Conservation (phyloP, 179 eudicot genomes). For the Drosera spatulata region DNA sequence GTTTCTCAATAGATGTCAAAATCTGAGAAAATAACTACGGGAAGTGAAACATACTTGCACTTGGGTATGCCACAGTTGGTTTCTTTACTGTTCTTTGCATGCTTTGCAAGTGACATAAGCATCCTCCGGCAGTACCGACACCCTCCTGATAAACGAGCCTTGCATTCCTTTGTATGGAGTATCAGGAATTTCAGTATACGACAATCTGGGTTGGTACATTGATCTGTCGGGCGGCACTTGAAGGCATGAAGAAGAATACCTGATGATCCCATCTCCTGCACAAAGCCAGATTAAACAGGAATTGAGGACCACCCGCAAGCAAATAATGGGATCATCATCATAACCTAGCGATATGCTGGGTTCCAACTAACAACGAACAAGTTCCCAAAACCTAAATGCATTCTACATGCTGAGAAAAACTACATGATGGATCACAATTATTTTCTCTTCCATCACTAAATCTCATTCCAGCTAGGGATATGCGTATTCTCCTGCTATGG, state of each 20-base stretch:
- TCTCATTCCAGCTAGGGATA: no score
- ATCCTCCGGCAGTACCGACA: slow-evolving; percentile 38
- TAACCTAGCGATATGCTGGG: not conserved
- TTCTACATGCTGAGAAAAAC: no score
- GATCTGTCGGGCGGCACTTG: slow-evolving; percentile 18
- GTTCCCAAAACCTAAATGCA: no score
- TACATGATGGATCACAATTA: no score
- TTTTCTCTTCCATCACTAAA: no score
- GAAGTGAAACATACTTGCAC: slow-evolving; percentile 44
- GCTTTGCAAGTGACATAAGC: slow-evolving; percentile 35
- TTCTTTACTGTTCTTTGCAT: slow-evolving; percentile 41
- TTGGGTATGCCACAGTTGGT: slow-evolving; percentile 44
- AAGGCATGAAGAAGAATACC: slow-evolving; percentile 41
- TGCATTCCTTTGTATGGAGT: slow-evolving; percentile 35
- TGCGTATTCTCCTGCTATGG: no score
- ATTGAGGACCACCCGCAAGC: not conserved
- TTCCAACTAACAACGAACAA: no score
- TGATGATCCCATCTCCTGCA: slow-evolving; percentile 33
- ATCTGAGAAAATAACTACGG: not conserved
- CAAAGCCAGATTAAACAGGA: slow-evolving; percentile 1
- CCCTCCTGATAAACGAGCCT: slow-evolving; percentile 27
- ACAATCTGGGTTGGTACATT: slow-evolving; percentile 46
- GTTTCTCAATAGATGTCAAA: not conserved
- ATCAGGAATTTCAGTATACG: slow-evolving; percentile 24
- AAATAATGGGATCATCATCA: not conserved